Conservation (phyloP, 176 grass and related monocot genomes). For the Oryza punctata region DNA sequence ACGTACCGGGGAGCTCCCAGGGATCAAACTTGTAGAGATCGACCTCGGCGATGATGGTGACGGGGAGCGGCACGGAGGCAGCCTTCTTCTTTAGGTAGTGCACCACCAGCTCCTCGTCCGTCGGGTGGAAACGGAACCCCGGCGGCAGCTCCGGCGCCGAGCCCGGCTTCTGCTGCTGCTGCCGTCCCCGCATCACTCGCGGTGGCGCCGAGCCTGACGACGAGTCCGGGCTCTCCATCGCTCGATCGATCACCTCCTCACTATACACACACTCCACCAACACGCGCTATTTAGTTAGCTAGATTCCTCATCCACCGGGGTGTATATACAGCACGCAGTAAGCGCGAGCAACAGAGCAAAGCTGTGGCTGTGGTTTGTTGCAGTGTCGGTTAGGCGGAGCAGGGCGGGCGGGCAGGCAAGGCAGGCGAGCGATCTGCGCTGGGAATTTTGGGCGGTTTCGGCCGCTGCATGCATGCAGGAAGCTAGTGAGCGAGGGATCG, state of each 20-base stretch:
- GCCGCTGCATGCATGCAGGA: not conserved
- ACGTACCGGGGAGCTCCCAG: constrained; percentile 88
- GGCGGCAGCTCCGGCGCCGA: constrained; percentile 72
- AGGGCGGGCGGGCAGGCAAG: not conserved
- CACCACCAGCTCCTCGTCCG: constrained; percentile 93
- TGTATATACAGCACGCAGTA: not conserved
- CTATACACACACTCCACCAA: not conserved
- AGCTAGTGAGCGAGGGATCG: not conserved
- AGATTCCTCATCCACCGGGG: not conserved
- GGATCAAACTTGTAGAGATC: constrained; percentile 97
- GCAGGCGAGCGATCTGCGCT: constrained; percentile 47
- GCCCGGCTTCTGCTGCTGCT: constrained; percentile 43
- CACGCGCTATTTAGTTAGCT: not conserved
- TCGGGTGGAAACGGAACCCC: constrained; percentile 89
- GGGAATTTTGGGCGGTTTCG: constrained; percentile 30
- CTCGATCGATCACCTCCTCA: too few species aligned
- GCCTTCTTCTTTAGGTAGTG: constrained; percentile 96
- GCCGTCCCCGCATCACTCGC: constrained; percentile 29
- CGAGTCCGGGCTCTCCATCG: constrained; percentile 70
- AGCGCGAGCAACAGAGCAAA: not conserved
- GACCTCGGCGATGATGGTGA: constrained; percentile 90
- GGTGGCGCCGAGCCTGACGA: constrained; percentile 58
- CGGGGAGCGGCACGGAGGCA: constrained; percentile 63
- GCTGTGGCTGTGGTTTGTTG: constrained; percentile 31
- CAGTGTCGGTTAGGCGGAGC: constrained; percentile 26